Base-by-base conservation (phyloP, 768 basidiomycete species). In the Chalciporus pseudorubinellus region DNA sequence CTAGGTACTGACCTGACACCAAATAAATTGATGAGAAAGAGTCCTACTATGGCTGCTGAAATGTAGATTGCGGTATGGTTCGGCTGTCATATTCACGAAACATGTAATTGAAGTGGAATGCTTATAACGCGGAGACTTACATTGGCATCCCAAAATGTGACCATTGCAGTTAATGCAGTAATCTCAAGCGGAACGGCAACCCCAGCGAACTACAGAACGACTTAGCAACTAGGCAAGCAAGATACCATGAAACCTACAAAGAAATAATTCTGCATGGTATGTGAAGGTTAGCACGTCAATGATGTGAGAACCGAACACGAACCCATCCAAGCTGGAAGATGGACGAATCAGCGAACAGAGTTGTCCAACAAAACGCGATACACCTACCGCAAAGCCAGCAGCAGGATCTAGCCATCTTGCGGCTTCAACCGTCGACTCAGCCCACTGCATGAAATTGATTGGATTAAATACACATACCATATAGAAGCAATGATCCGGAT, bases 121-220 rank as follows among this genome's bases (percentile, higher is more conserved):
- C 2, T 9, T 28, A 7, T 10, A 39, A 26, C 3, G 7, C 50
- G 19, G 16, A 6, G 6, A n/a, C 61, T 46, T 18, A 64, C 61
- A n/a, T 64, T 41, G 5, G 9, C 14, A 61, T 77, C 74, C 81
- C 81, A 83, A 65, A 77, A 81, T 28, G 69, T 63, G 44, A 82
- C 70, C 47, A 83, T 59, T 18, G 79, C 66, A n/a, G 76, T 66
- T 7, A 77, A 73, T 2, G 81, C 81, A 19, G 75, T 75, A 36
- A 82, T 71, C 58, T 81, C 80, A 19, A 77, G 73, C 3, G 77
- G 76, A 14, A 79, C 59, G 5, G 76, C 72, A 54, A 75, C 77
- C n/a, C 50, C 59, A 34, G 45, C n/a, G 49, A 42, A 57, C 62
- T 64, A 4, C 18, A 19, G 3, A 21, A 43, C 6, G 11, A 13